These are phyloP conservation scores for Naumovozyma dairenensis DNA, from an alignment of 805 yeast species.

Conservation along the genomic window DNA sequence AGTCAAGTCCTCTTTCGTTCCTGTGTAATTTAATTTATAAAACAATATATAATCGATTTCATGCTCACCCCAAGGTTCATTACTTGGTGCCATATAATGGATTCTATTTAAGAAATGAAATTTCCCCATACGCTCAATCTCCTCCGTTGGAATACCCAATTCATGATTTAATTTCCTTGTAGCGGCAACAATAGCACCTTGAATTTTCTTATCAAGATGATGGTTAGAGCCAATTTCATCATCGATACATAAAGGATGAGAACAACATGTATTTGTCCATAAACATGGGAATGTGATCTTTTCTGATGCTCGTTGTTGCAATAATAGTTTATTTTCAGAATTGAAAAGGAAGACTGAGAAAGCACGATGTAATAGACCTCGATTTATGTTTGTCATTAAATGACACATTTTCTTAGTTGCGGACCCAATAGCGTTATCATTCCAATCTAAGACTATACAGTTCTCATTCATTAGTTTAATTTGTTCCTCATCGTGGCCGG, in stretches of 20 bases:
- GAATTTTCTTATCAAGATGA: constrained; percentile 46
- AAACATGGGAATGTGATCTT: constrained; percentile 92
- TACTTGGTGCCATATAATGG: constrained; percentile 83
- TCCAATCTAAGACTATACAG: constrained; percentile 83
- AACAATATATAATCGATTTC: constrained; percentile 92
- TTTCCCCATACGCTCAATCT: constrained; percentile 49
- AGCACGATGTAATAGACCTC: constrained; percentile 88
- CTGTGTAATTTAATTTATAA: constrained; percentile 47
- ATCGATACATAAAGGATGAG: constrained; percentile 85
- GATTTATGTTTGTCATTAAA: constrained; percentile 74
- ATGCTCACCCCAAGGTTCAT: constrained; percentile 92
- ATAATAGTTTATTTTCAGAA: constrained; percentile 58
- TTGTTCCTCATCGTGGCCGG: constrained; percentile 90
- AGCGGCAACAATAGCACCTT: constrained; percentile 82
- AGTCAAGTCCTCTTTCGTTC: constrained; percentile 36
- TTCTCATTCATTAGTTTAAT: constrained; percentile 92
- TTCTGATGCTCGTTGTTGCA: constrained; percentile 94
- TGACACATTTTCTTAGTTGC: constrained; percentile 89
- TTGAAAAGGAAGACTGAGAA: constrained; percentile 92
- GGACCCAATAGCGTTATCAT: constrained; percentile 83
- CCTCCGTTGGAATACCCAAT: constrained; percentile 60
- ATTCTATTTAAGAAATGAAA: constrained; percentile 86
- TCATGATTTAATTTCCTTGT: constrained; percentile 89
- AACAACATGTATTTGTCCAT: constrained; percentile 99
- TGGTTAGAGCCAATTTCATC: constrained; percentile 59